Conservation (phyloP, 768 basidiomycete species). For the Hygrophorus pudorinus region DNA sequence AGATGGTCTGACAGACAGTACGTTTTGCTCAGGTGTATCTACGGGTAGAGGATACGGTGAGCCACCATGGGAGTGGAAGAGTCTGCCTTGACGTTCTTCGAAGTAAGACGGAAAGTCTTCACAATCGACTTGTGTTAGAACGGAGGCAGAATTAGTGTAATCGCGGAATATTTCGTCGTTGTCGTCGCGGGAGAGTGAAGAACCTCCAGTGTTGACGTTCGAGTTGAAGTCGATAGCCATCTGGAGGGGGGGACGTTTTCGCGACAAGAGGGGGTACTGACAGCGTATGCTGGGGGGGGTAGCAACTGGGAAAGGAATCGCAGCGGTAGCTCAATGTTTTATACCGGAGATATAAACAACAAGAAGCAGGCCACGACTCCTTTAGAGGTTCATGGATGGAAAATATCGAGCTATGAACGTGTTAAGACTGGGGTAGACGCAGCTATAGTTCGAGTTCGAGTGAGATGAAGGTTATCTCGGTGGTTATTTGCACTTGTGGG, state of each 20-base stretch:
- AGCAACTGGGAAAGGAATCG: no score
- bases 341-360: no score
- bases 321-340: no score
- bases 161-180: background rate
- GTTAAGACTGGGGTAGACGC: no score
- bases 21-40: constrained; percentile 60
- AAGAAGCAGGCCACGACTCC: no score
- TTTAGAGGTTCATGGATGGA: no score
- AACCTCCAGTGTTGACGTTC: background rate
- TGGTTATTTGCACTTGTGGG: no score
- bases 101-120: constrained; percentile 57
- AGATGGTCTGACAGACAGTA: constrained; percentile 17
- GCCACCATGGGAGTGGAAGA: constrained; percentile 56
- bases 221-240: background rate
- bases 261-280: no score
- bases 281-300: no score
- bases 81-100: constrained; percentile 42
- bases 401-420: no score
- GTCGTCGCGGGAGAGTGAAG: constrained; percentile 1
- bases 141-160: background rate
- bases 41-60: constrained; percentile 68
- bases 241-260: background rate
- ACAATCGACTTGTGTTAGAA: constrained; percentile 5
- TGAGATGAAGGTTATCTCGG: no score
- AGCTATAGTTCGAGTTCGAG: no score